phyloP scores from a whole-genome alignment of 164 flowering plant genomes.

The Stephania japonica region DNA sequence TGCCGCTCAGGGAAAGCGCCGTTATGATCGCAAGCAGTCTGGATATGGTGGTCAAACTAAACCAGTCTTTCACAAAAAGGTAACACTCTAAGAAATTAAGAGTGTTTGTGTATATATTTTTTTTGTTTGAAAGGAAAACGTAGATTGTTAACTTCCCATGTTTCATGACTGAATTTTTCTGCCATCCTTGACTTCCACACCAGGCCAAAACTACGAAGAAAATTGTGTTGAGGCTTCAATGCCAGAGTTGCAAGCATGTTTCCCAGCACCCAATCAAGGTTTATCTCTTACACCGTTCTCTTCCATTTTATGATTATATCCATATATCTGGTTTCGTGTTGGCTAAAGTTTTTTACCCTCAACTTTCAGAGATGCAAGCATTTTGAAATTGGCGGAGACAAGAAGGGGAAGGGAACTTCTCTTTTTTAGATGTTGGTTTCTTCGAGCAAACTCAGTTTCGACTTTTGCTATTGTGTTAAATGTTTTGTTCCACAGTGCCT shows the following conservation, averaged over 20 bases:
- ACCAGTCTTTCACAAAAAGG: conserved; percentile 19
- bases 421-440: conserved; percentile 9
- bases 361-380: conserved; percentile 14
- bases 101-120: neutral
- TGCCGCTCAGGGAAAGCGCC: conserved; percentile 17
- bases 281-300: neutral
- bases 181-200: neutral
- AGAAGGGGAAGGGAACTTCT: conserved; percentile 16
- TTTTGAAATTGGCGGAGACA: conserved; percentile 20
- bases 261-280: conserved; percentile 19
- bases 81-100: neutral
- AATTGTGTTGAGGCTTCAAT: conserved; percentile 17
- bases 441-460: neutral
- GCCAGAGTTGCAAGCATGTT: conserved; percentile 16
- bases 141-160: neutral
- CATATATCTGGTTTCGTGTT: neutral
- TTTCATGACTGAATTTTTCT: neutral
- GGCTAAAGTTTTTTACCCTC: neutral
- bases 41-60: conserved; percentile 17
- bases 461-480: neutral
- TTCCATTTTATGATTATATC: neutral
- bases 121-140: neutral
- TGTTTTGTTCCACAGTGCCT: neutral
- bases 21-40: conserved; percentile 18
- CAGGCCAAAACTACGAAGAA: conserved; percentile 17